Conservation (phyloP, 768 basidiomycete genomes). For the Russula olivacea region DNA sequence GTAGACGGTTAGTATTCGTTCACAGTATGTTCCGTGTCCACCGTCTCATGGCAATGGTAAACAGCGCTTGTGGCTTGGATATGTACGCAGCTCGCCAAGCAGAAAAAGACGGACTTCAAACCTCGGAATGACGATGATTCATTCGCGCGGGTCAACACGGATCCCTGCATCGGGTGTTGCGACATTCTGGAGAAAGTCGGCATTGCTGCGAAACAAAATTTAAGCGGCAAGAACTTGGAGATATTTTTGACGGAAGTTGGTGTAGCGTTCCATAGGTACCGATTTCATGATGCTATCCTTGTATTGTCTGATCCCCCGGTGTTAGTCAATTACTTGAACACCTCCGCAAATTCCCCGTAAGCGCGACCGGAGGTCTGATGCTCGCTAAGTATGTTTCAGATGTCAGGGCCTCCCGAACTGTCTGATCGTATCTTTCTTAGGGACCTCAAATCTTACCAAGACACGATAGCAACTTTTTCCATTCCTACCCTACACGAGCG, state of each 20-base stretch:
- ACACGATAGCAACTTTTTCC: constrained; percentile 73
- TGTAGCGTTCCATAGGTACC: constrained; percentile 84
- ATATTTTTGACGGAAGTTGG: constrained; percentile 91
- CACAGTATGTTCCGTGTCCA: background rate
- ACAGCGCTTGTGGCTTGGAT: constrained; percentile 73
- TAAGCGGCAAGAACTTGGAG: constrained; percentile 92
- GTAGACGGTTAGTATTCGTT: constrained; percentile 59
- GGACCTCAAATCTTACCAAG: constrained; percentile 96
- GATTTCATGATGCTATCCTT: background rate
- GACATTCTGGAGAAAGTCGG: constrained; percentile 78
- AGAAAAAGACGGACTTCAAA: constrained; percentile 96
- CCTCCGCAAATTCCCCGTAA: constrained; percentile 92
- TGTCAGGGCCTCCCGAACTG: too few species aligned
- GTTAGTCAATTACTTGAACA: constrained; percentile 86
- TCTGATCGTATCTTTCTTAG: constrained; percentile 37
- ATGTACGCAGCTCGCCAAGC: constrained; percentile 70
- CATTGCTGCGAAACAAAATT: constrained; percentile 63
- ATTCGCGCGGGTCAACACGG: constrained; percentile 91
- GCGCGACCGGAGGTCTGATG: constrained; percentile 94
- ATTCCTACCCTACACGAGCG: constrained; percentile 85
- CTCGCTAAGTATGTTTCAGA: constrained; percentile 74
- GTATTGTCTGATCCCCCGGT: background rate
- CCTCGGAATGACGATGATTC: constrained; percentile 94
- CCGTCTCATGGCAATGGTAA: background rate
- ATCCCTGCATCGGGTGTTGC: constrained; percentile 83